phyloP scores from a whole-genome alignment of 768 basidiomycete genomes.

The Lenzites betulinus region DNA sequence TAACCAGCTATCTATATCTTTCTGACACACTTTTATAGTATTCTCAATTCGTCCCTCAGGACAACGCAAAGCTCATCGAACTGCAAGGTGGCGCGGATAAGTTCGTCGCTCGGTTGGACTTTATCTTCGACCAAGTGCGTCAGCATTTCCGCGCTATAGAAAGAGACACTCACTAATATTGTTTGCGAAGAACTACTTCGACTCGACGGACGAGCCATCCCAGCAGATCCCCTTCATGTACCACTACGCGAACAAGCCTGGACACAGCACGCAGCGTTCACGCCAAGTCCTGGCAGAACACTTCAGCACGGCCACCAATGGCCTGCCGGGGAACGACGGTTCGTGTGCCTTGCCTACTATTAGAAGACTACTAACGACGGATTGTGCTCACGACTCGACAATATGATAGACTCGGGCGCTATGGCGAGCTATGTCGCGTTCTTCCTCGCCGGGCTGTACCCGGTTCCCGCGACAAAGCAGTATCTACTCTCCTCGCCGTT shows the following conservation, averaged over 20 bases:
- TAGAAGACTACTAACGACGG: background rate
- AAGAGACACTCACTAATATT: background rate
- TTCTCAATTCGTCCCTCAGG: slow-evolving; percentile 67
- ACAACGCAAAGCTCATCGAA: slow-evolving; percentile 60
- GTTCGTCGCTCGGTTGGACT: slow-evolving; percentile 57
- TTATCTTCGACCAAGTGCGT: slow-evolving; percentile 54
- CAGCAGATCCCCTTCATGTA: slow-evolving; percentile 74
- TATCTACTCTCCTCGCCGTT: slow-evolving; percentile 62
- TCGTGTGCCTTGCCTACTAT: slow-evolving; percentile 9
- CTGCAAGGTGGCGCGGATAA: slow-evolving; percentile 59
- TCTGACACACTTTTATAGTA: slow-evolving; percentile 40
- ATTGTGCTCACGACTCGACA: background rate
- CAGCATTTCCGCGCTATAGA: background rate
- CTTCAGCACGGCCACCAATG: slow-evolving; percentile 53
- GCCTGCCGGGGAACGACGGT: slow-evolving; percentile 61
- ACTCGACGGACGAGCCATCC: slow-evolving; percentile 63
- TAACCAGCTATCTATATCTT: too few relatives aligned
- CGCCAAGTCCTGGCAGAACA: slow-evolving; percentile 55
- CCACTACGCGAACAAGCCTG: slow-evolving; percentile 64
- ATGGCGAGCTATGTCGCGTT: slow-evolving; percentile 66
- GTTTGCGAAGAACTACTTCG: slow-evolving; percentile 52
- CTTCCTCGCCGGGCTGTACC: slow-evolving; percentile 62
- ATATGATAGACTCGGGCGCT: slow-evolving; percentile 43
- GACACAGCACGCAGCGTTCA: slow-evolving; percentile 56
- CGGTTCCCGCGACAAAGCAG: slow-evolving; percentile 61